phyloP scores from a whole-genome alignment of 805 yeast genomes.

The Monosporozyma yasuniensis region DNA sequence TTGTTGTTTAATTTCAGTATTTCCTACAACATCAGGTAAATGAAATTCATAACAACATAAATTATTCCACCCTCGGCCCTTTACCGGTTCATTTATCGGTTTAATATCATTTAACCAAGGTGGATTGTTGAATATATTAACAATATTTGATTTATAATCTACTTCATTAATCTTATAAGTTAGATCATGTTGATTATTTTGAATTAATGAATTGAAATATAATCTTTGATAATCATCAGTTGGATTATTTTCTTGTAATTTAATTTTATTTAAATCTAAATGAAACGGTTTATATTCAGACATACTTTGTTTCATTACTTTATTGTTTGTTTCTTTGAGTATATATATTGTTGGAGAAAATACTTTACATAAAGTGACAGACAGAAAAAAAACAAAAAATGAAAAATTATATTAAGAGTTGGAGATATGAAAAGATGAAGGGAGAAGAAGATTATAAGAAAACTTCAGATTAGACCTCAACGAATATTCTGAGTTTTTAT shows the following conservation, averaged over 20 bases:
- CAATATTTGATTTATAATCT: slow-evolving; percentile 20
- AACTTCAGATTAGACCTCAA: too few species aligned
- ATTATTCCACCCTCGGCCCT: slow-evolving; percentile 6
- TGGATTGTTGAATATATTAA: slow-evolving; percentile 12
- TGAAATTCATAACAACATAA: slow-evolving; percentile 26
- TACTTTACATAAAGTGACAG: too few species aligned
- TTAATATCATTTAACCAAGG: slow-evolving; percentile 1
- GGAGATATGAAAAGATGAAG: too few species aligned
- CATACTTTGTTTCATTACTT: neutral
- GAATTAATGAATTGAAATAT: slow-evolving; percentile 15
- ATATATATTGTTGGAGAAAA: too few species aligned
- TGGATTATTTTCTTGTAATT: slow-evolving; percentile 15
- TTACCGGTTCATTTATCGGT: neutral
- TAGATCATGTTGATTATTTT: slow-evolving; percentile 1
- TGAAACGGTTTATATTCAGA: slow-evolving; percentile 11
- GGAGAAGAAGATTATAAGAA: too few species aligned
- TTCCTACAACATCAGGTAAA: slow-evolving; percentile 15
- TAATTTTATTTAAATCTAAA: slow-evolving; percentile 12
- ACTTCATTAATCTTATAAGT: slow-evolving; percentile 8
- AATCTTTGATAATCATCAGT: slow-evolving; percentile 29
- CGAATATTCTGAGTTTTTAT: too few species aligned
- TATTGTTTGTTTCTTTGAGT: too few species aligned
- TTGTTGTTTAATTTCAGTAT: neutral
- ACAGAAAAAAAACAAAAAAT: too few species aligned
- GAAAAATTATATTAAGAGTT: too few species aligned